These are phyloP conservation scores for Cordyceps fumosorosea DNA, from an alignment of 2,329 filamentous ascomycete species.

Conservation along the genomic window DNA sequence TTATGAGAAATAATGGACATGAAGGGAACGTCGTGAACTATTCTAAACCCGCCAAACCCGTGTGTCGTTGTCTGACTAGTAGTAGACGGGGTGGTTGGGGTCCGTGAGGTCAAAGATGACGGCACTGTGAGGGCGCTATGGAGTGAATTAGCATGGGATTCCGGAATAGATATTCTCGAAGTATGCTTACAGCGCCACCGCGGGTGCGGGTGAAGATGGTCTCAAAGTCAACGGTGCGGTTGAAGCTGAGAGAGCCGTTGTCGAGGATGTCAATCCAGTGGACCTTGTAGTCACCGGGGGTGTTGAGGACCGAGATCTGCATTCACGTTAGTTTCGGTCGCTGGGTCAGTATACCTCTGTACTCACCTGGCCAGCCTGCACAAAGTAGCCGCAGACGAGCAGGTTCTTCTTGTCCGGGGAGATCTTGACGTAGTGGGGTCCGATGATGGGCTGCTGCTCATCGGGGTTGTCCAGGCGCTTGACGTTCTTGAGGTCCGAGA, in stretches of 20 bases:
- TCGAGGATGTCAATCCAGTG: constrained; percentile 53
- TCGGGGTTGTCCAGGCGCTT: constrained; percentile 56
- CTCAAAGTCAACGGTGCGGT: constrained; percentile 52
- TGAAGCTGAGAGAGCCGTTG: constrained; percentile 51
- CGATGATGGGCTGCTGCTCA: constrained; percentile 51
- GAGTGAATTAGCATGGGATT: not conserved
- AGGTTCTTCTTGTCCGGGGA: constrained; percentile 58
- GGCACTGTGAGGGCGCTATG: constrained; percentile 44
- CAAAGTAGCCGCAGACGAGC: constrained; percentile 59
- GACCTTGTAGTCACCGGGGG: constrained; percentile 54
- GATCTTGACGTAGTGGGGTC: constrained; percentile 59
- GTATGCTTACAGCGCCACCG: constrained; percentile 38
- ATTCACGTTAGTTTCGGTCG: not conserved
- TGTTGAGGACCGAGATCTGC: constrained; percentile 52
- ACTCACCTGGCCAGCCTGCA: constrained; percentile 49
- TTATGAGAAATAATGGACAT: not conserved
- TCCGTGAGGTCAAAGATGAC: constrained; percentile 53
- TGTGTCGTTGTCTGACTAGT: constrained; percentile 22
- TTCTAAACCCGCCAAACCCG: not conserved
- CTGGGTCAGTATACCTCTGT: not conserved
- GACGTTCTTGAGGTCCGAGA: constrained; percentile 51
- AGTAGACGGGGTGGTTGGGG: constrained; percentile 43
- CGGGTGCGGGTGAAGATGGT: constrained; percentile 42
- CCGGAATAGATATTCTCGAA: too few relatives aligned
- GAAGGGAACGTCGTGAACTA: not conserved